Evolutionary conservation across 805 yeast species (phyloP), one percentile per base, ranked within the genome.

Genomic region (Pichia manshurica): DNA sequence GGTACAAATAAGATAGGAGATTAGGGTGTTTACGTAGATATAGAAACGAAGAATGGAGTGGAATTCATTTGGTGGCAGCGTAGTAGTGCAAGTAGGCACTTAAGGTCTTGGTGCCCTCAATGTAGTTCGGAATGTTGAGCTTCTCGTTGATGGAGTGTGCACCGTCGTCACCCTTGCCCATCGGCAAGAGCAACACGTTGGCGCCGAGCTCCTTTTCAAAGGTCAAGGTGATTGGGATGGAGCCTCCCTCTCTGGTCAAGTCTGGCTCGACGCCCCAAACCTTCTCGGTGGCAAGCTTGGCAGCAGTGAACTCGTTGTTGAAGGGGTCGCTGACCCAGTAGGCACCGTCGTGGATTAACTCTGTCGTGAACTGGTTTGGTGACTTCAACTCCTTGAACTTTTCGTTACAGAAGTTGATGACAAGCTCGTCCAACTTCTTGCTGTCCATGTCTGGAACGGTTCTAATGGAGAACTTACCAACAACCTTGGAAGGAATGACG

Each of bases 161-260:
- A 59, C 99, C 99, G 63, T 93, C 99, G 66, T 93, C 97, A 57
- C 99, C 99, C 71, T 95, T 84, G 55, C 99, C 99, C 85, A 93
- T 86, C 54, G 99, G 99, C 59, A 93, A 78, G 61, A 93, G 74
- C 54, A 93, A 74, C 31, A 90, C 98, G 53, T 82, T 82, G 21
- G 95, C 86, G 59, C 86, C 82, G 61, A 93, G 77, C 64, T 81
- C 82, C 60, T 89, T 76, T 73, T 93, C 96, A 70, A 93, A 93
- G 32, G 96, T 84, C 56, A 93, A 70, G 20, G 99, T 91, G 66
- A 93, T 90, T 55, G 99, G 99, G 63, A 93, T 93, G 4, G 97
- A 90, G 34, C 99, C 99, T 61, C 99, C 99, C 72, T 93, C 99
- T 73, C 99, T 83, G 36, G 98, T 95, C 64, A 87, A 79, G 69